These are phyloP conservation scores for Phytomonas sp. DNA, from an alignment of 208 protist genomes.

Conservation along the genomic window DNA sequence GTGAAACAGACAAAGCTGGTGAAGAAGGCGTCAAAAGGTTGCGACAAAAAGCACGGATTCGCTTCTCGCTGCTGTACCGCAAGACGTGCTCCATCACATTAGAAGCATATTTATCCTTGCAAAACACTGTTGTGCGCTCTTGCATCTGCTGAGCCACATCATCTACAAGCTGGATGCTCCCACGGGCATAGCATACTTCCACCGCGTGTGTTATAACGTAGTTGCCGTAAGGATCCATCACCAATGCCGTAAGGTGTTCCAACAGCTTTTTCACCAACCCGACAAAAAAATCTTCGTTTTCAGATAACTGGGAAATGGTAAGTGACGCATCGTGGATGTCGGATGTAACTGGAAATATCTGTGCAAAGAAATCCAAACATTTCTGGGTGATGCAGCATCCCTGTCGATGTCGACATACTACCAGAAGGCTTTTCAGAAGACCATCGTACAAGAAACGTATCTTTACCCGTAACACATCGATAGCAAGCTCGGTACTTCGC, in stretches of 20 bases:
- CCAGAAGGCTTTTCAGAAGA: slow-evolving; percentile 32
- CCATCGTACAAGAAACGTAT: slow-evolving; percentile 37
- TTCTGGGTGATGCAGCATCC: slow-evolving; percentile 93
- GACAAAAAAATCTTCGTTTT: slow-evolving; percentile 21
- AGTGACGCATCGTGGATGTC: slow-evolving; percentile 13
- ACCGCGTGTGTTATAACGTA: slow-evolving; percentile 96
- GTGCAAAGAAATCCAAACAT: slow-evolving; percentile 83
- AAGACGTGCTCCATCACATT: slow-evolving; percentile 96
- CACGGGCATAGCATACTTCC: slow-evolving; percentile 38
- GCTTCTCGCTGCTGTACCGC: slow-evolving; percentile 33
- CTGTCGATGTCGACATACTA: slow-evolving; percentile 31
- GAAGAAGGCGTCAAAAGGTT: slow-evolving; percentile 19
- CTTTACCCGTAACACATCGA: slow-evolving; percentile 14
- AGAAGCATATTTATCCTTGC: slow-evolving; percentile 94
- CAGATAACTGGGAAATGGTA: neutral
- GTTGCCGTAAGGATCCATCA: slow-evolving; percentile 92
- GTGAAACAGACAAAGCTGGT: slow-evolving; percentile 1
- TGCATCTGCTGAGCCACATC: slow-evolving; percentile 27
- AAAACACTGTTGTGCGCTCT: slow-evolving; percentile 39
- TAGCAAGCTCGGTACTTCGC: neutral
- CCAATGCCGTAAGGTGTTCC: slow-evolving; percentile 67
- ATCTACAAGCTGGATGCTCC: slow-evolving; percentile 32
- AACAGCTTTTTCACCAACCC: slow-evolving; percentile 36
- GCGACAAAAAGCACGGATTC: slow-evolving; percentile 36
- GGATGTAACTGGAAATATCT: slow-evolving; percentile 6